Evolutionary conservation across 2,329 filamentous ascomycete genomes (phyloP).

Genomic region (Xylogone sp.): DNA sequence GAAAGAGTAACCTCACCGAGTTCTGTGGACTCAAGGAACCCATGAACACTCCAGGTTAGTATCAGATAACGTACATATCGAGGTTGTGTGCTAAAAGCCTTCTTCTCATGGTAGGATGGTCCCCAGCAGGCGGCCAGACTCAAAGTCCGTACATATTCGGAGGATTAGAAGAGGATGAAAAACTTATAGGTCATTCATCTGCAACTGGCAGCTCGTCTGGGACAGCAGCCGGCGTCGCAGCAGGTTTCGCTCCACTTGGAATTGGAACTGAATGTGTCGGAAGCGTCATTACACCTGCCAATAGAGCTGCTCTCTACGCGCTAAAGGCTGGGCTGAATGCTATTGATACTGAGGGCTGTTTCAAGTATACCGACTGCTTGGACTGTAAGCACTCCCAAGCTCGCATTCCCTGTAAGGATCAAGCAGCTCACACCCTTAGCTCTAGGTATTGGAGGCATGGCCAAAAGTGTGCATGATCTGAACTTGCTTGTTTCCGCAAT

Average conservation of each 20-base stretch:
- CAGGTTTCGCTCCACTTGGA: constrained; percentile 57
- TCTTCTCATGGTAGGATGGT: constrained; percentile 7
- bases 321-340: constrained; percentile 6
- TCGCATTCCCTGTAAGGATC: background rate
- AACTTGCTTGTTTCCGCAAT: constrained; percentile 5
- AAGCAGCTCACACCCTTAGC: background rate
- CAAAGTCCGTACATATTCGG: constrained; percentile 13
- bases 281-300: constrained; percentile 65
- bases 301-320: constrained; percentile 51
- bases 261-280: constrained; percentile 71
- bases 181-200: constrained; percentile 2
- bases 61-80: background rate
- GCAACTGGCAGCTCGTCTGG: constrained; percentile 64
- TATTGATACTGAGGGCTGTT: background rate
- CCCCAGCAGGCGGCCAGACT: constrained; percentile 9
- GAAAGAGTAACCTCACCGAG: constrained; percentile 12
- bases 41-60: background rate
- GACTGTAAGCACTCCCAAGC: background rate
- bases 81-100: background rate
- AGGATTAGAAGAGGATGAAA: constrained; percentile 3
- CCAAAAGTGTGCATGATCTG: constrained; percentile 17
- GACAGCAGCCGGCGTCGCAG: constrained; percentile 57
- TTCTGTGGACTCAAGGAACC: background rate
- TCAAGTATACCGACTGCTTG: background rate
- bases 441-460: constrained; percentile 17